Conservation (phyloP, 345 rosid species). For the Corchorus capsularis region DNA sequence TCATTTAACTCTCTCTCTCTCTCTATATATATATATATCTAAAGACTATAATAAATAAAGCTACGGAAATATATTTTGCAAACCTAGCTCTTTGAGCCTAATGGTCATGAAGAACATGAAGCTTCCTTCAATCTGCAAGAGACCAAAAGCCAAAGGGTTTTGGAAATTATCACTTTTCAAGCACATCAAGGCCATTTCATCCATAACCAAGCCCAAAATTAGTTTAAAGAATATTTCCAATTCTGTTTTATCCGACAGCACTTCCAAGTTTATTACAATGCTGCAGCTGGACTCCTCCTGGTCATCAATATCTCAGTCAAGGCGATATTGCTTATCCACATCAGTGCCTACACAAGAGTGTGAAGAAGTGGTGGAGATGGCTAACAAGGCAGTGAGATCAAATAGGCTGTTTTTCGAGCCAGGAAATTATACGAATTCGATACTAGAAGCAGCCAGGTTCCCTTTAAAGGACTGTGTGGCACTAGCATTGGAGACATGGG, state of each 20-base stretch:
- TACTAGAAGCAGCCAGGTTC: constrained; percentile 16
- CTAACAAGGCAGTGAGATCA: constrained; percentile 31
- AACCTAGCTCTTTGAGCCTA: neutral
- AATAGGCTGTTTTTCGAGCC: constrained; percentile 36
- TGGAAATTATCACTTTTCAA: constrained; percentile 19
- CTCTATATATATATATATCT: no score
- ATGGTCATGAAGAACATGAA: constrained; percentile 18
- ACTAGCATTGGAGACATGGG: constrained; percentile 43
- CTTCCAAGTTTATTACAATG: constrained; percentile 7
- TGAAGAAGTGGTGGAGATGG: constrained; percentile 15
- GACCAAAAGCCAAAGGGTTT: neutral
- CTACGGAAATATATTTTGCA: no score
- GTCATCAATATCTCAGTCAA: neutral
- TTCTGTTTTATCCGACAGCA: neutral
- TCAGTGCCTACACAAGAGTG: constrained; percentile 6
- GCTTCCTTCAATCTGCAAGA: constrained; percentile 12
- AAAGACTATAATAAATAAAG: no score
- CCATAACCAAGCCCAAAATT: constrained; percentile 10
- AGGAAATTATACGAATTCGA: constrained; percentile 13
- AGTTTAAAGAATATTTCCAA: neutral
- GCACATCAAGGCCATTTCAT: constrained; percentile 14
- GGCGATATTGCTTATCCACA: neutral
- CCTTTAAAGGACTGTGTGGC: constrained; percentile 35
- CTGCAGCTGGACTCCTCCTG: neutral
- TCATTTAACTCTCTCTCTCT: neutral